Evolutionary conservation across 495 filamentous ascomycete species (phyloP), one percentile per base, ranked within the genome.

Genomic region (Platismatia glauca): DNA sequence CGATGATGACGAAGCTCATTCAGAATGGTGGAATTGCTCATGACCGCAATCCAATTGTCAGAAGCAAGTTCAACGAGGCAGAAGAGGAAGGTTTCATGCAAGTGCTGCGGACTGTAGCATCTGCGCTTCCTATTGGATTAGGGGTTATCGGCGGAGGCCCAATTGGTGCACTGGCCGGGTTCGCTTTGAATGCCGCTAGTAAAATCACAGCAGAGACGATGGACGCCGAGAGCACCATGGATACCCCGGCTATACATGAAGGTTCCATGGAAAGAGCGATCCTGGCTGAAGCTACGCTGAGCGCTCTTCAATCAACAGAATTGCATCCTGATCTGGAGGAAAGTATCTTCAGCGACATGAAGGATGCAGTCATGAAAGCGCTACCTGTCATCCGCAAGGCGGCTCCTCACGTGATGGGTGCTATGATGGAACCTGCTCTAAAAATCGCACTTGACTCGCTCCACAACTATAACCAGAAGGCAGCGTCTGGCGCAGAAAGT

Each of bases 261-360:
- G 59, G 59, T n/a, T 55, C 59, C 37, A 66, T 62, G 58, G 67
- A 76, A 60, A 71, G 74, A 33, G 74, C 74, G 11, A 58, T 76
- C 38, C 52, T 76, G 24, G 74, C 66, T 43, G 74, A 76, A 59
- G 72, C 74, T 33, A 59, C 68, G 37, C 44, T 69, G 29, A 63
- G 37, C 20, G 68, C 68, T 61, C 52, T 69, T 15, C 67, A 69
- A 24, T 58, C 58, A 29, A 27, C 29, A 9, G 43, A 55, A 20
- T 7, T 67, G 18, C 29, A 34, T 55, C 37, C 27, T 34, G 46
- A 48, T 27, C n/a, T 68, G 16, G 55, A 66, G 46, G 67, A 69
- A 59, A 62, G 68, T 39, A 66, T 69, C 31, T 69, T 68, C 63
- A 53, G 41, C 33, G 67, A 66, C 39, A 69, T 68, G 53, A 62